Evolutionary conservation across 1,284 basidiomycete genomes (phyloP), one percentile per base, ranked within the genome.

Genomic region (Schizophyllum commune): DNA sequence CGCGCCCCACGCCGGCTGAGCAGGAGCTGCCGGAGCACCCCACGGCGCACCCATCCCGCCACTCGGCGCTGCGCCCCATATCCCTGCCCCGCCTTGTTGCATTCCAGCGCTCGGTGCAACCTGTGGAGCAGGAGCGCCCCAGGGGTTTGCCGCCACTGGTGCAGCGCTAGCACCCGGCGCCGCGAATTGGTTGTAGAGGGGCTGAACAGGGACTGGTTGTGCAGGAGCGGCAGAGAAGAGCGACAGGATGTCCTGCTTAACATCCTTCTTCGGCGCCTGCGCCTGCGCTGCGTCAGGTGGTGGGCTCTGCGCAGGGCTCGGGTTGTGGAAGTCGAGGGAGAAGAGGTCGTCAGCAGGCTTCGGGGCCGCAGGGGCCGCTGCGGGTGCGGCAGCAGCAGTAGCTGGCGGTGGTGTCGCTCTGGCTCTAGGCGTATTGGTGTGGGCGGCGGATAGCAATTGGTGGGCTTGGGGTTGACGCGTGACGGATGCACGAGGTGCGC

Each of bases 201-300:
- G 64, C 17, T 67, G 33, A 51, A 68, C 61, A 56, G 72, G 65
- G 11, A 74, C 65, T 6, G 77, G 67, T 0, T 76, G 63, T 0
- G 73, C 66, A 7, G 72, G 60, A 2, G 81, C 67, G 6, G 81
- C 68, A n/a, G 88, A 84, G 71, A 93, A 96, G 55, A 96, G 81
- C 0, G 91, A 93, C 52, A 96, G 79, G 67, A 96, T 96, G 66
- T 96, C 90, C 63, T 92, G 83, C 69, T 94, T 95, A 61, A 88
- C 81, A 68, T 91, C 87, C 68, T 90, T 89, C 69, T 80, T 81
- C 0, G 80, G 77, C 21, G 73, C 72, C 27, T 74, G 77, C 21
- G 73, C 72, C 22, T 74, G 67, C 5, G 77, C 63, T 7, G 73
- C 62, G 5, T 67, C 32, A 13, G 57, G 69, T 2, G 77, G 67